These are phyloP conservation scores for Lyophyllum atratum DNA, from an alignment of 768 basidiomycete species.

Conservation along the genomic window DNA sequence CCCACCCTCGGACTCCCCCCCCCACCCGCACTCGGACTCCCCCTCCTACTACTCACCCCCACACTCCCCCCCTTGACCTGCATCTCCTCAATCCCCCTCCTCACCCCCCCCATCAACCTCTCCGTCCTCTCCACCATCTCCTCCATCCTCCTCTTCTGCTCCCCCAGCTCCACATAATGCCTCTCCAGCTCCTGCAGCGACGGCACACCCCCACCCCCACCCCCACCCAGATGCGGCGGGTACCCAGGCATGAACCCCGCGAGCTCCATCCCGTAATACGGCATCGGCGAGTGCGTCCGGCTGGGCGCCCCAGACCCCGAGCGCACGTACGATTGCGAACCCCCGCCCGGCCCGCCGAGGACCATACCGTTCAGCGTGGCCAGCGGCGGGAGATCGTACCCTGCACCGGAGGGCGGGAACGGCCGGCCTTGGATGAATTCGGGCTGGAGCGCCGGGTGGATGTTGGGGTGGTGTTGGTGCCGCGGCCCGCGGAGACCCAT, in stretches of 20 bases:
- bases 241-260: neutral
- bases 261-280: constrained; percentile 40
- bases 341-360: constrained; percentile 33
- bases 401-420: constrained; percentile 28
- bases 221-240: neutral
- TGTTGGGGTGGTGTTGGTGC: constrained; percentile 14
- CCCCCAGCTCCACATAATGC: constrained; percentile 66
- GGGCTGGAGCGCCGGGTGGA: constrained; percentile 19
- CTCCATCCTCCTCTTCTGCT: constrained; percentile 65
- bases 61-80: constrained; percentile 30
- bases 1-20: constrained; percentile 7
- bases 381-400: constrained; percentile 64
- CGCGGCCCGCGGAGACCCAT: constrained; percentile 20
- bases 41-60: constrained; percentile 17
- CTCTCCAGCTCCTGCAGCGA: constrained; percentile 65
- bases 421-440: constrained; percentile 5
- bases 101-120: constrained; percentile 67
- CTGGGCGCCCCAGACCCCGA: constrained; percentile 69
- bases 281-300: constrained; percentile 58
- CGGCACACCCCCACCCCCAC: constrained; percentile 31
- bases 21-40: constrained; percentile 9
- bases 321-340: constrained; percentile 58
- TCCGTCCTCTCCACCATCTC: constrained; percentile 80
- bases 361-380: constrained; percentile 46
- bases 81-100: constrained; percentile 79